Conservation (phyloP, 1,139 yeast species). For the Tardiomyces digboiensis region DNA sequence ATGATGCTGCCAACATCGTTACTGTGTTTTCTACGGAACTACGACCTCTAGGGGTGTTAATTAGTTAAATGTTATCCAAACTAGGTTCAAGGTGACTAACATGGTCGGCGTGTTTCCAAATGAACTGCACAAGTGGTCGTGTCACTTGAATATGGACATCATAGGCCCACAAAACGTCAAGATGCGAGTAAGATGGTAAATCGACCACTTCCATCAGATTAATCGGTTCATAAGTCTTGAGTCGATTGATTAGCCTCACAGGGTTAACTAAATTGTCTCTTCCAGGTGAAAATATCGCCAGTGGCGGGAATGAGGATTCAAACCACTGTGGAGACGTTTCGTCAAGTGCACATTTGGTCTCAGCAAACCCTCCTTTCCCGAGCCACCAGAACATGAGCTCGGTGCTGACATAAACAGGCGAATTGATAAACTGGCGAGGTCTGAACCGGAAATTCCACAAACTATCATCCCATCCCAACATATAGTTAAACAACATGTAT, state of each 20-base stretch:
- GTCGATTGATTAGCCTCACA: slow-evolving; percentile 40
- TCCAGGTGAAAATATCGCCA: slow-evolving; percentile 53
- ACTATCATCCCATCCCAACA: slow-evolving; percentile 78
- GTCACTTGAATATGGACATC: slow-evolving; percentile 53
- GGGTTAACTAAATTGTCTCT: slow-evolving; percentile 64
- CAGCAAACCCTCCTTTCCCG: slow-evolving; percentile 41
- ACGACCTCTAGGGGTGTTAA: too few species aligned
- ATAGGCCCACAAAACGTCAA: slow-evolving; percentile 86
- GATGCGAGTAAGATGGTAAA: slow-evolving; percentile 56
- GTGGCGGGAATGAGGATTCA: slow-evolving; percentile 38
- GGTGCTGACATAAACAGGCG: slow-evolving; percentile 77
- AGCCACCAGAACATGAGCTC: slow-evolving; percentile 92
- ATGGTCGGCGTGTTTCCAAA: slow-evolving; percentile 16
- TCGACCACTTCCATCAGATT: slow-evolving; percentile 25
- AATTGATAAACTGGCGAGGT: slow-evolving; percentile 67
- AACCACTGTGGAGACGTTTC: slow-evolving; percentile 44
- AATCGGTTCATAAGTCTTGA: slow-evolving; percentile 33
- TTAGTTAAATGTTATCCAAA: too few species aligned
- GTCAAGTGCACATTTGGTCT: slow-evolving; percentile 40
- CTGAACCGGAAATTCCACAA: slow-evolving; percentile 67
- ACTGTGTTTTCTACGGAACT: background rate
- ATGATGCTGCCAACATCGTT: background rate
- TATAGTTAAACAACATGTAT: slow-evolving; percentile 70
- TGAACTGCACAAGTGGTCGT: slow-evolving; percentile 28
- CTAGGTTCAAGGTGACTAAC: too few species aligned